These are phyloP conservation scores for Raffaelea ambrosiae DNA, from an alignment of 2,329 filamentous ascomycete genomes.

Conservation along the genomic window DNA sequence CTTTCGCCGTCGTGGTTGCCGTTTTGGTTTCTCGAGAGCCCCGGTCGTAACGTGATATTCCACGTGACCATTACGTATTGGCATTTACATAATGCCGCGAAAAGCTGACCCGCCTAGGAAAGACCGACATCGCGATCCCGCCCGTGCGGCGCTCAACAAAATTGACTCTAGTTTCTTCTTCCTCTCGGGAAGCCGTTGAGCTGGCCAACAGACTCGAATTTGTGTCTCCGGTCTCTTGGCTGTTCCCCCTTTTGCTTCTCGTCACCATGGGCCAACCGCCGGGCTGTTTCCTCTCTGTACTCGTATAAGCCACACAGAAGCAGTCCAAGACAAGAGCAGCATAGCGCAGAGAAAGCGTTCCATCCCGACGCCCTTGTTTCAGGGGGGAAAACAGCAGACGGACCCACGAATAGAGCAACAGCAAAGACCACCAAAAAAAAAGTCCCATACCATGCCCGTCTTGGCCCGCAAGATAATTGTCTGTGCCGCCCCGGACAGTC, in stretches of 20 bases:
- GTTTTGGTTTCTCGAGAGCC: too few species aligned
- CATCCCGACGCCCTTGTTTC: too few species aligned
- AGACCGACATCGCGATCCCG: constrained; percentile 8
- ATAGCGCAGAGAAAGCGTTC: too few species aligned
- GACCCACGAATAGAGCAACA: constrained; percentile 5
- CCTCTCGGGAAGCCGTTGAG: too few species aligned
- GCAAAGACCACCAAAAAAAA: too few species aligned
- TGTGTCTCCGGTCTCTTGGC: background rate
- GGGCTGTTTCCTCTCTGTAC: background rate
- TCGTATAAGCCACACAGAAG: background rate
- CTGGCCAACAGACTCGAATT: too few species aligned
- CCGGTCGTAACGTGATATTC: too few species aligned
- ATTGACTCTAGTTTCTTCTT: background rate
- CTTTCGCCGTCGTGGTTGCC: too few species aligned
- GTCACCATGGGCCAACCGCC: background rate
- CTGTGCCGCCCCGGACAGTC: constrained; percentile 71
- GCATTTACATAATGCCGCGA: too few species aligned
- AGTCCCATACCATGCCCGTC: constrained; percentile 55
- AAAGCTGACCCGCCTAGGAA: background rate
- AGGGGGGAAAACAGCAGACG: background rate
- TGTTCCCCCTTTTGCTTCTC: background rate
- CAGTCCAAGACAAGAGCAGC: background rate
- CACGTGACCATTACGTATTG: too few species aligned
- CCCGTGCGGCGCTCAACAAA: background rate
- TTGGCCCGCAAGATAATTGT: constrained; percentile 74